Evolutionary conservation across 352 stramenopile genomes (phyloP).

Genomic region (Phytophthora litchii): DNA sequence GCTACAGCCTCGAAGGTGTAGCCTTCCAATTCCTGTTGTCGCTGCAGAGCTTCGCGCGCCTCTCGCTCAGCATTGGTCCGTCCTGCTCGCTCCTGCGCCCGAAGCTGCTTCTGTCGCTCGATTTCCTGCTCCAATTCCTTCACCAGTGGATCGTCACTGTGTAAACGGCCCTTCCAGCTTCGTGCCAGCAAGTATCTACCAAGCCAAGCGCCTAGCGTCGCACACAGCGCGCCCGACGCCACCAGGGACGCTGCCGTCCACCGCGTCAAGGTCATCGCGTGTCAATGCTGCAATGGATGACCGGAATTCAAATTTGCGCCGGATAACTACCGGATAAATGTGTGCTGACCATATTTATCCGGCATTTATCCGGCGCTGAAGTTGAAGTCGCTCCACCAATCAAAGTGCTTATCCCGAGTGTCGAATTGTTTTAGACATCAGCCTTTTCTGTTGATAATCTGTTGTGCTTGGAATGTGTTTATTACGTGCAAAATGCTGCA

Average conservation of each 20-base stretch:
- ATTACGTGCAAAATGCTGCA: too few species aligned
- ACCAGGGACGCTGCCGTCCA: constrained; percentile 33
- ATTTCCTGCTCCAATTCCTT: constrained; percentile 65
- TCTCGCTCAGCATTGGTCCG: constrained; percentile 78
- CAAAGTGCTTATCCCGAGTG: too few species aligned
- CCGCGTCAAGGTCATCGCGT: constrained; percentile 30
- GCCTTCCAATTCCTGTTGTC: constrained; percentile 57
- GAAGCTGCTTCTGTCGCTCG: constrained; percentile 70
- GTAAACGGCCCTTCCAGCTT: constrained; percentile 9
- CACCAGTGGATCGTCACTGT: constrained; percentile 41
- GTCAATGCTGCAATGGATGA: constrained; percentile 16
- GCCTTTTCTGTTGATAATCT: too few species aligned
- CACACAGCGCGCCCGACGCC: constrained; percentile 31
- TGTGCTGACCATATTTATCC: too few species aligned
- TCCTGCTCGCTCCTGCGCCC: constrained; percentile 71
- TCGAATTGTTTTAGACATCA: too few species aligned
- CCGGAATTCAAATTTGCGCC: constrained; percentile 4
- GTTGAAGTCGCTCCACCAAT: too few species aligned
- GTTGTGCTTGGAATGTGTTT: too few species aligned
- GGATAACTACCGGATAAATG: too few species aligned
- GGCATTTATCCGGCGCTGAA: too few species aligned
- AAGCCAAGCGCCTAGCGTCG: constrained; percentile 27
- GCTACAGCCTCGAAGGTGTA: constrained; percentile 80
- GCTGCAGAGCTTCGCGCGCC: constrained; percentile 66
- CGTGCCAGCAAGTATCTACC: constrained; percentile 24